Evolutionary conservation across 805 yeast genomes (phyloP).

Genomic region (Komagataella ulmi): DNA sequence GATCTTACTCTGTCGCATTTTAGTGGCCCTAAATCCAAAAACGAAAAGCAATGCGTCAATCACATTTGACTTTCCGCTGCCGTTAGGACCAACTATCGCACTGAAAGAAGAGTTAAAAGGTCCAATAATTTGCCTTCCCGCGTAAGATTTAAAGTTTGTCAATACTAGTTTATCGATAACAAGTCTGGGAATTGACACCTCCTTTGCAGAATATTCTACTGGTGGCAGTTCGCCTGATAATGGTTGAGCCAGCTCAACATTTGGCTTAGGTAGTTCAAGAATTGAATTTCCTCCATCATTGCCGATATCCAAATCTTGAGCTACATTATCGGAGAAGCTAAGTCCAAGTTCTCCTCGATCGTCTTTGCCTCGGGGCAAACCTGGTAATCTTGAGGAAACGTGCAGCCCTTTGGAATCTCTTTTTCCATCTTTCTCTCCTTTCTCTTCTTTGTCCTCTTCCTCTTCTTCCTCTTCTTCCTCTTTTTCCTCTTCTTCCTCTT

Average conservation of each 20-base stretch:
- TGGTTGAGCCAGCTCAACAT: neutral
- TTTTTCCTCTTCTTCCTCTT: neutral
- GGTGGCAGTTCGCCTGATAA: neutral
- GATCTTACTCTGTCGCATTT: constrained; percentile 93
- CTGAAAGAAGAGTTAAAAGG: constrained; percentile 91
- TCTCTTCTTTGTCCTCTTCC: too few relatives aligned
- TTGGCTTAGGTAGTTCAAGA: neutral
- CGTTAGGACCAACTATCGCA: constrained; percentile 98
- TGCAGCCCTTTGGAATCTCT: too few relatives aligned
- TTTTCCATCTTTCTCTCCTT: too few relatives aligned
- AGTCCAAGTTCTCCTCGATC: too few relatives aligned
- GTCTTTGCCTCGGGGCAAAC: too few relatives aligned
- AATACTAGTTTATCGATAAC: constrained; percentile 66
- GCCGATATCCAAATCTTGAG: neutral
- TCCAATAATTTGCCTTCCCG: constrained; percentile 85
- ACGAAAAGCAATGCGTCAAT: constrained; percentile 97
- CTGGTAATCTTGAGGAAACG: too few relatives aligned
- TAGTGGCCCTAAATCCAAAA: constrained; percentile 91
- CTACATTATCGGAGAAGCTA: neutral
- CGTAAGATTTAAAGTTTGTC: constrained; percentile 88
- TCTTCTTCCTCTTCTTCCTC: too few relatives aligned
- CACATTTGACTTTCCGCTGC: constrained; percentile 94
- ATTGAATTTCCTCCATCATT: neutral
- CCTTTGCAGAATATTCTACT: too few relatives aligned
- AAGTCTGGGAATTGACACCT: constrained; percentile 25